Evolutionary conservation across 306 rosid genomes (phyloP).

Genomic region (Medicago ruthenica): DNA sequence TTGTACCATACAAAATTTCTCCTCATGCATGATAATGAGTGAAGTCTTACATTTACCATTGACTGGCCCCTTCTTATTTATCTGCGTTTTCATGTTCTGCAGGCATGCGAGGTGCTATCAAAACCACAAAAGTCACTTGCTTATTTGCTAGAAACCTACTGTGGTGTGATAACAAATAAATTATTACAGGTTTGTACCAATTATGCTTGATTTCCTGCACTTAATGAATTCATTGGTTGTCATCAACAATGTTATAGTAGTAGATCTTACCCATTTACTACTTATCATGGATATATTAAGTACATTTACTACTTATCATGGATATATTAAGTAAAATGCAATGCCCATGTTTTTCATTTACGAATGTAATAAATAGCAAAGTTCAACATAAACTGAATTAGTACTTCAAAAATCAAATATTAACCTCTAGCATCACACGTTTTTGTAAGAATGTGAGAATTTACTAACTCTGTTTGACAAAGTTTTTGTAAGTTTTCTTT

Average conservation of each 20-base stretch:
- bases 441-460: constrained; percentile 18
- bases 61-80: constrained; percentile 20
- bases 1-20: constrained; percentile 1
- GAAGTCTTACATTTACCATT: constrained; percentile 34
- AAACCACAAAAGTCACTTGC: constrained; percentile 95
- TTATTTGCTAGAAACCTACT: constrained; percentile 86
- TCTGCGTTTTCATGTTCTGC: constrained; percentile 44
- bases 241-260: constrained; percentile 23
- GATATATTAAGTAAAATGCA: constrained; percentile 13
- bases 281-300: constrained; percentile 26
- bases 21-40: constrained; percentile 13
- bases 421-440: constrained; percentile 24
- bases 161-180: constrained; percentile 84
- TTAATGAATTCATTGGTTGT: constrained; percentile 34
- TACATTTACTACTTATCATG: constrained; percentile 23
- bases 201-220: constrained; percentile 20
- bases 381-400: constrained; percentile 9
- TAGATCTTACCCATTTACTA: not conserved
- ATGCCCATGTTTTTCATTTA: constrained; percentile 13
- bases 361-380: not conserved
- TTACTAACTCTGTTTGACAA: not conserved
- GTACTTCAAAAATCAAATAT: constrained; percentile 12
- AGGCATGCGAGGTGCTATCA: constrained; percentile 93
- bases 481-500: constrained; percentile 16
- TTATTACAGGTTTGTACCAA: constrained; percentile 76